Base-by-base conservation (phyloP, 352 stramenopile genomes). In the Pseudoperonospora humuli region DNA sequence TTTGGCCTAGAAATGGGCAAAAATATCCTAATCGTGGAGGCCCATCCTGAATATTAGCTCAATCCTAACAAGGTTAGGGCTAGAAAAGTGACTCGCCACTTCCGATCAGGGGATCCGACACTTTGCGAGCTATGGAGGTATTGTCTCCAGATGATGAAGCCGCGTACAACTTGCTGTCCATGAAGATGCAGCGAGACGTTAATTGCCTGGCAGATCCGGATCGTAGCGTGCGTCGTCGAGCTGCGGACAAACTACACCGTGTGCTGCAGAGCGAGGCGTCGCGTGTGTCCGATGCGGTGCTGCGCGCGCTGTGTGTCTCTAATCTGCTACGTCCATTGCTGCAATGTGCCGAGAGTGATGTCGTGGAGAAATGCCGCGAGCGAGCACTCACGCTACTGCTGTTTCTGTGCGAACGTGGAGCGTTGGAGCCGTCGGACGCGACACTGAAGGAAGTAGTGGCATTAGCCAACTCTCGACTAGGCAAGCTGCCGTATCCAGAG, bases 171-270 rank as follows among this genome's bases (percentile, higher is more conserved):
- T 70, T 71, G 64, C 57, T 87, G 39, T 36, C 66, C 15, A 90
- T 90, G 74, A 83, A 85, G 55, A 72, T 93, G 33, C 75, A 90
- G 60, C 77, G 73, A 26, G 80, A 93, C 45, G 52, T 93, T 38
- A 93, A 93, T 53, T 93, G 80, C 37, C 49, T 93, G 20, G 27
- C 54, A 11, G 80, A 90, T 36, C 60, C 80, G 3, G 74, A 90
- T 35, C 80, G 80, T 39, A 67, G 53, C 13, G 67, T 89, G 34
- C 77, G 77, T 8, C 79, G 79, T 10, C 77, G 77, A 24, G 79
- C 77, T 13, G 64, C 72, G 15, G 77, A 93, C 39, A 88, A 81
- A 44, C 63, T 93, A 14, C 57, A 79, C 35, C 74, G 74, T 15
- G 43, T 58, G 25, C 51, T 86, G 28, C 48, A 71, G 40, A 64